Conservation (phyloP, 257 asterid species). For the Plantago elongata region DNA sequence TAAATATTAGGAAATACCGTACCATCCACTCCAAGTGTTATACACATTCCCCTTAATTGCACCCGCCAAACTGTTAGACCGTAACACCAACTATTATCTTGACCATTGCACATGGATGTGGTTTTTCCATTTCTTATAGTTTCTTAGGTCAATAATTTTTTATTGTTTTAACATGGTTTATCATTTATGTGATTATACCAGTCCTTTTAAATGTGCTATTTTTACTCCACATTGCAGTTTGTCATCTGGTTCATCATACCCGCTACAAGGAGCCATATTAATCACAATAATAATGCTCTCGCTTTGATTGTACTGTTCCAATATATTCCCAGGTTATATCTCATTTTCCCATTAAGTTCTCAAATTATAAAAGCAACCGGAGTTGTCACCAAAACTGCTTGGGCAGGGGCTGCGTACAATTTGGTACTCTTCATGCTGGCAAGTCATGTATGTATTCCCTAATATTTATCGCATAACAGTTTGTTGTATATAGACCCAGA, state of each 20-base stretch:
- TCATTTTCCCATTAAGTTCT: constrained; percentile 91
- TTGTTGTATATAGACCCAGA: too few relatives aligned
- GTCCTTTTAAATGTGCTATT: constrained; percentile 12
- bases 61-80: too few relatives aligned
- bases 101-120: neutral
- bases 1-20: too few relatives aligned
- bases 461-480: neutral
- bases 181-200: neutral
- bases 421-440: constrained; percentile 88
- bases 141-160: constrained; percentile 6
- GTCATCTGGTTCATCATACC: constrained; percentile 93
- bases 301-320: constrained; percentile 87
- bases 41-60: too few relatives aligned
- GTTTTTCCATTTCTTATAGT: constrained; percentile 14
- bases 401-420: constrained; percentile 99
- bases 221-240: constrained; percentile 41
- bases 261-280: constrained; percentile 54
- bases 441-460: constrained; percentile 74
- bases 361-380: constrained; percentile 95
- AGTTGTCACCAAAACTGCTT: constrained; percentile 95
- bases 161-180: neutral
- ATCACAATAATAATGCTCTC: constrained; percentile 84
- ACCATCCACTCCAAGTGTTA: too few relatives aligned
- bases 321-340: constrained; percentile 87
- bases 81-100: neutral